phyloP scores from a whole-genome alignment of 371 early-diverging fungal genomes.

The Phascolomyces articulosus region DNA sequence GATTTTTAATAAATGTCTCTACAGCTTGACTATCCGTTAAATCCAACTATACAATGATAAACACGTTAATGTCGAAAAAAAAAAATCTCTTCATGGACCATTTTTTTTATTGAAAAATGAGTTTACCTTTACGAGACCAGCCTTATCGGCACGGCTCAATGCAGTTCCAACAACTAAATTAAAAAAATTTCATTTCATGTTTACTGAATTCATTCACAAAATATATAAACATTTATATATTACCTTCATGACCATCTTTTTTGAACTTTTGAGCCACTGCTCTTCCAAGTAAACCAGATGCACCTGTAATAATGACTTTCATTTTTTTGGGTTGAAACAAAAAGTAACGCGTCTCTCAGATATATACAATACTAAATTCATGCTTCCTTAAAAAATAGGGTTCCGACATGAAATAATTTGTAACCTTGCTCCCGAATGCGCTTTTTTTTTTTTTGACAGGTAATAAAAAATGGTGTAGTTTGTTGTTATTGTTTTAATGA shows the following conservation, averaged over 20 bases:
- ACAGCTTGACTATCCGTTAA: slow-evolving; percentile 63
- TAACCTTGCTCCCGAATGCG: too few relatives aligned
- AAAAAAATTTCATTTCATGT: too few relatives aligned
- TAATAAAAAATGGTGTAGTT: too few relatives aligned
- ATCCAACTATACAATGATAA: slow-evolving; percentile 54
- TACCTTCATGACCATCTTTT: slow-evolving; percentile 55
- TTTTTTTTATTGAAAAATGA: neutral
- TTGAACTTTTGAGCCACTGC: slow-evolving; percentile 63
- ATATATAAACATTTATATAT: too few relatives aligned
- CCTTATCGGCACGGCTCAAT: slow-evolving; percentile 59
- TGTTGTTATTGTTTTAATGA: too few relatives aligned
- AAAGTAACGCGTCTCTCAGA: neutral
- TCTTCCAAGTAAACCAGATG: slow-evolving; percentile 85
- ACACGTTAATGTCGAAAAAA: neutral
- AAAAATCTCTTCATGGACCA: too few relatives aligned
- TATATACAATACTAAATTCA: too few relatives aligned
- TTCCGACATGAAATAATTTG: too few relatives aligned
- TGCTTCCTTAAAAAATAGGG: too few relatives aligned
- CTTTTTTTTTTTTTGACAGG: too few relatives aligned
- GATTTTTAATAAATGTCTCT: slow-evolving; percentile 51
- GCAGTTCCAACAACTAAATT: slow-evolving; percentile 71
- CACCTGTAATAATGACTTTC: slow-evolving; percentile 79
- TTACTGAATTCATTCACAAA: too few relatives aligned
- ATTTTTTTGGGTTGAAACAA: slow-evolving; percentile 12
- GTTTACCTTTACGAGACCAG: slow-evolving; percentile 59